Conservation (phyloP, 805 yeast genomes). For the Metschnikowia bowlesiae region DNA sequence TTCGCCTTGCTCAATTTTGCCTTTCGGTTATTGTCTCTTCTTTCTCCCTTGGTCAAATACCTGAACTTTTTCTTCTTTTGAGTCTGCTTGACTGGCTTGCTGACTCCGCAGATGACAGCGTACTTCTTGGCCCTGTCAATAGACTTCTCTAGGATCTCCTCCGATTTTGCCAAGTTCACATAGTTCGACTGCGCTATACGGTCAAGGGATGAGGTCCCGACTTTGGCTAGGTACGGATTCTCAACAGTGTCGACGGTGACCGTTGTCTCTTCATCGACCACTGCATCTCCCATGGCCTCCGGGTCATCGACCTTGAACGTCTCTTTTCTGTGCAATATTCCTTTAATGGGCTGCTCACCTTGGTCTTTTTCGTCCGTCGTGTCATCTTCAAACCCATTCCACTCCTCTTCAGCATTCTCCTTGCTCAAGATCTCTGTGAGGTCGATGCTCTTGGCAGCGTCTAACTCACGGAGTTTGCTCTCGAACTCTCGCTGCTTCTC, state of each 20-base stretch:
- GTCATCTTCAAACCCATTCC: constrained; percentile 38
- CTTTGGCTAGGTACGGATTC: constrained; percentile 37
- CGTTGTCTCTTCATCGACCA: constrained; percentile 44
- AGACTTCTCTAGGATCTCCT: constrained; percentile 67
- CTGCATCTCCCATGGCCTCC: constrained; percentile 26
- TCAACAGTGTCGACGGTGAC: constrained; percentile 56
- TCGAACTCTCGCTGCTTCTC: constrained; percentile 66
- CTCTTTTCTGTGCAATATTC: constrained; percentile 22
- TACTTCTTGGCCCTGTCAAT: constrained; percentile 78
- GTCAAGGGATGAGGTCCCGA: constrained; percentile 33
- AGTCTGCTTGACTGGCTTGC: constrained; percentile 35
- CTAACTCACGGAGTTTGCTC: constrained; percentile 55
- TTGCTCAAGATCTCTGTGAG: constrained; percentile 14
- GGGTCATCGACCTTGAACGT: constrained; percentile 29
- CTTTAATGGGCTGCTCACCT: constrained; percentile 13
- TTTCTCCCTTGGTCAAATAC: constrained; percentile 76
- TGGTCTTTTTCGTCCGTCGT: constrained; percentile 9
- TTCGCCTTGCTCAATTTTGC: constrained; percentile 26
- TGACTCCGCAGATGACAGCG: constrained; percentile 59
- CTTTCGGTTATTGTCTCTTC: constrained; percentile 47
- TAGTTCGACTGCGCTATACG: constrained; percentile 56
- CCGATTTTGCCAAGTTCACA: constrained; percentile 66
- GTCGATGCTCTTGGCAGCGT: constrained; percentile 37
- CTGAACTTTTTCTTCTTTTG: constrained; percentile 81
- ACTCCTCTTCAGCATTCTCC: constrained; percentile 23